phyloP scores from a whole-genome alignment of 2,329 filamentous ascomycete species.

The Claviceps quebecensis region DNA sequence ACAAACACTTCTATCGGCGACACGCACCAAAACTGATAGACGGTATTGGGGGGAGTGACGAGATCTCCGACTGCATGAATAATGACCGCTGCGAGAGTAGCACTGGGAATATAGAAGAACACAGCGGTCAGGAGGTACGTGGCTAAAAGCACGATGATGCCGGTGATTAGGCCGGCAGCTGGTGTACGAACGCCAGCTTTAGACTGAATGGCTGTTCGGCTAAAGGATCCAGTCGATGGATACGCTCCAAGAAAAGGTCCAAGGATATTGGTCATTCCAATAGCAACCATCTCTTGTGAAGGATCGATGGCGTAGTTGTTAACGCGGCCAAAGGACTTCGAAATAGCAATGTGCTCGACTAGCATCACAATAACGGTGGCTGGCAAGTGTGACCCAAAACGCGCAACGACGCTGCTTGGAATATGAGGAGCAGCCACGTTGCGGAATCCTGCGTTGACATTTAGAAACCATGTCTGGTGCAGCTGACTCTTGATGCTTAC shows the following conservation, averaged over 20 bases:
- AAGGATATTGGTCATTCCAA: constrained; percentile 78
- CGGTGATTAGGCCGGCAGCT: constrained; percentile 80
- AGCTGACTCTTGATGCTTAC: constrained; percentile 9
- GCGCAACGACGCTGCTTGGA: constrained; percentile 48
- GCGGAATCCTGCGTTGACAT: constrained; percentile 47
- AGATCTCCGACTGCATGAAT: constrained; percentile 92
- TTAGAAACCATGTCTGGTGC: background rate
- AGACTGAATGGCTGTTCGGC: constrained; percentile 89
- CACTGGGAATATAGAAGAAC: constrained; percentile 85
- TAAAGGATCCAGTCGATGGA: constrained; percentile 89
- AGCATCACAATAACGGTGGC: constrained; percentile 85
- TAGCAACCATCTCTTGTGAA: constrained; percentile 89
- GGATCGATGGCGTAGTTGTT: constrained; percentile 96
- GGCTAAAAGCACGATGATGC: constrained; percentile 69
- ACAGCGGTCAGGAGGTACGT: constrained; percentile 79
- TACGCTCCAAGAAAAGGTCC: constrained; percentile 88
- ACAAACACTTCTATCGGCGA: constrained; percentile 82
- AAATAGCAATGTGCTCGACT: constrained; percentile 93
- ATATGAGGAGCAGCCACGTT: constrained; percentile 61
- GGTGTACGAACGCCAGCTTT: constrained; percentile 92
- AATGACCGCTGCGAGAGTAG: constrained; percentile 73
- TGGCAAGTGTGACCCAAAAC: constrained; percentile 61
- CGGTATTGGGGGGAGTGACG: constrained; percentile 76
- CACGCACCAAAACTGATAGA: constrained; percentile 92
- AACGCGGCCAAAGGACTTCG: constrained; percentile 88